phyloP scores from a whole-genome alignment of 805 yeast genomes.

The Candida verbasci region DNA sequence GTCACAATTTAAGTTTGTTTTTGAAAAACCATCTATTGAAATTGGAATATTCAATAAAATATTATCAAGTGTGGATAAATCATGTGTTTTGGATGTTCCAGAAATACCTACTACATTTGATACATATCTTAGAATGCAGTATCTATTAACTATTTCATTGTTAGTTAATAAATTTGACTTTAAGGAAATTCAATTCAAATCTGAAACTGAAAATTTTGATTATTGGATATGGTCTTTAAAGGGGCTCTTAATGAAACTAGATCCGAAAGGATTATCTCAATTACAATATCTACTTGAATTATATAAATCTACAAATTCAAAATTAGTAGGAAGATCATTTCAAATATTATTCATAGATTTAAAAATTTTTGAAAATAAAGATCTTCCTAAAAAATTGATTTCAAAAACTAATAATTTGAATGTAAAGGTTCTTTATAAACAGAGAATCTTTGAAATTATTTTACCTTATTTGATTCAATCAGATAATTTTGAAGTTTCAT shows the following conservation, averaged over 20 bases:
- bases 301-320: conserved; percentile 24
- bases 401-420: conserved; percentile 51
- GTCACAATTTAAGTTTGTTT: conserved; percentile 22
- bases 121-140: conserved; percentile 44
- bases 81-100: conserved; percentile 15
- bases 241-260: conserved; percentile 60
- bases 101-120: conserved; percentile 7
- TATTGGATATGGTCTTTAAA: conserved; percentile 74
- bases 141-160: conserved; percentile 52
- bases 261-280: conserved; percentile 26
- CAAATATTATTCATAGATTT: conserved; percentile 68
- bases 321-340: conserved; percentile 45
- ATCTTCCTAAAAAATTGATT: conserved; percentile 25
- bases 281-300: conserved; percentile 17
- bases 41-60: conserved; percentile 43
- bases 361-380: conserved; percentile 49
- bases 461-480: conserved; percentile 53
- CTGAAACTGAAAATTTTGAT: background rate
- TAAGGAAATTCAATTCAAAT: no score
- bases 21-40: conserved; percentile 22
- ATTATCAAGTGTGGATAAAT: conserved; percentile 50
- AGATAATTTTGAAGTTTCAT: conserved; percentile 46
- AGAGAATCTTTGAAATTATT: conserved; percentile 61
- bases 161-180: conserved; percentile 46
- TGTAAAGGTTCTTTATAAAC: conserved; percentile 71